A percentile compares a stretch with the other conserved stretches of the same genome.
These are phyloP conservation scores for Cercospora sojina DNA, from an alignment of 2,329 filamentous ascomycete species.

Conservation along the genomic window DNA sequence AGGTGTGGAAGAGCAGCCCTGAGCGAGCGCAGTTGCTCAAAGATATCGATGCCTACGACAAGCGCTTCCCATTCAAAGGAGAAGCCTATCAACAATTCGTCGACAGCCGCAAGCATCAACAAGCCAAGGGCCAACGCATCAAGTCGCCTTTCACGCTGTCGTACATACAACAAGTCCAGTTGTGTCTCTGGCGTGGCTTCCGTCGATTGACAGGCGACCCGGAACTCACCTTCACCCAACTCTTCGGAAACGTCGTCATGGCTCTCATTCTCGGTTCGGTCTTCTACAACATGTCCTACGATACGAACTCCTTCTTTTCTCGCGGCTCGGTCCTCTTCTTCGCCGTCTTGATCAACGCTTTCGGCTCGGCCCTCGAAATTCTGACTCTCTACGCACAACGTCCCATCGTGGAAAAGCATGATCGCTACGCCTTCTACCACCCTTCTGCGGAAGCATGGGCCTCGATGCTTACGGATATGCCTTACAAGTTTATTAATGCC, in stretches of 20 bases:
- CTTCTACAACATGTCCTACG: conserved; percentile 70
- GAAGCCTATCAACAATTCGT: conserved; percentile 48
- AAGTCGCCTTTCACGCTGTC: conserved; percentile 83
- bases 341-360: conserved; percentile 81
- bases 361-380: conserved; percentile 78
- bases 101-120: conserved; percentile 47
- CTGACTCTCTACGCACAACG: conserved; percentile 83
- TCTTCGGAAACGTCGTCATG: conserved; percentile 72
- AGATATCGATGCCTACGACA: conserved; percentile 50
- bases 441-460: conserved; percentile 84
- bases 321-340: conserved; percentile 83
- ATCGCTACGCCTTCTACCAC: conserved; percentile 83
- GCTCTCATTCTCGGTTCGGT: conserved; percentile 75
- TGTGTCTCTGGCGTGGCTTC: conserved; percentile 81
- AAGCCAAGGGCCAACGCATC: conserved; percentile 53
- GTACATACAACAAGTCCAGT: conserved; percentile 68
- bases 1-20: conserved; percentile 55
- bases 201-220: conserved; percentile 74
- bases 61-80: conserved; percentile 47
- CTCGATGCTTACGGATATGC: conserved; percentile 82
- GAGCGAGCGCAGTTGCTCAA: conserved; percentile 47
- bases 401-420: conserved; percentile 87
- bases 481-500: conserved; percentile 74
- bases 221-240: conserved; percentile 66
- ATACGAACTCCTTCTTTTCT: conserved; percentile 72